These are phyloP conservation scores for Fusarium sp. DNA, from an alignment of 2,329 filamentous ascomycete genomes.

Conservation along the genomic window DNA sequence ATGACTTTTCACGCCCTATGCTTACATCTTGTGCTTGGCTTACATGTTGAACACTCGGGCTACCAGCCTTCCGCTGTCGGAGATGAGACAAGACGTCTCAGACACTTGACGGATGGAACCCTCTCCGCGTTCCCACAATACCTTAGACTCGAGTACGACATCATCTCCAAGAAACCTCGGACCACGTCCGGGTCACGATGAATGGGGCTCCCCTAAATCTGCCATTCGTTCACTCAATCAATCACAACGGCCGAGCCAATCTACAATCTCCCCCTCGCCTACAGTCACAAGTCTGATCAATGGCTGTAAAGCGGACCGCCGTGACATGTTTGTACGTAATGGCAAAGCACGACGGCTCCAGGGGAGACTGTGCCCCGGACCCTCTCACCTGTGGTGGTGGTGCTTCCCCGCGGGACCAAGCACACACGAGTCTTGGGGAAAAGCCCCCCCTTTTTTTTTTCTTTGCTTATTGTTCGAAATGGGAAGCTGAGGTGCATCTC, in stretches of 20 bases:
- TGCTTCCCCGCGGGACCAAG: conserved; percentile 7
- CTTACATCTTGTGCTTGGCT: not conserved
- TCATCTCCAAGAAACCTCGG: not conserved
- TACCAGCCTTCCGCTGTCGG: not conserved
- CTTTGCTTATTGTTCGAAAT: not conserved
- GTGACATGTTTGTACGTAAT: conserved; percentile 32
- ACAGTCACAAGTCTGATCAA: not conserved
- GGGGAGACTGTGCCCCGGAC: conserved; percentile 23
- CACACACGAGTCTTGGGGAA: not conserved
- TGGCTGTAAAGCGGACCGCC: not conserved
- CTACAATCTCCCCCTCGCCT: not conserved
- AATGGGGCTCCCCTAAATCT: not conserved
- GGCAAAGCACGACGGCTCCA: conserved; percentile 14
- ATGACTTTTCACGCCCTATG: not conserved
- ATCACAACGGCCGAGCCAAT: not conserved
- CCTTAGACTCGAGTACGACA: not conserved
- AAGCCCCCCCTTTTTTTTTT: not conserved
- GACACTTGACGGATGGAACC: not conserved
- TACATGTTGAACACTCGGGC: not conserved
- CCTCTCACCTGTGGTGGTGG: not conserved
- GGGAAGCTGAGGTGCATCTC: not conserved
- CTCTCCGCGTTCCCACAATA: not conserved
- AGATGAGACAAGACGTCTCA: not conserved
- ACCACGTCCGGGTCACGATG: not conserved
- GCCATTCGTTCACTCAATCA: not conserved